phyloP scores from a whole-genome alignment of 164 flowering plant genomes.

The Protea cynaroides region DNA sequence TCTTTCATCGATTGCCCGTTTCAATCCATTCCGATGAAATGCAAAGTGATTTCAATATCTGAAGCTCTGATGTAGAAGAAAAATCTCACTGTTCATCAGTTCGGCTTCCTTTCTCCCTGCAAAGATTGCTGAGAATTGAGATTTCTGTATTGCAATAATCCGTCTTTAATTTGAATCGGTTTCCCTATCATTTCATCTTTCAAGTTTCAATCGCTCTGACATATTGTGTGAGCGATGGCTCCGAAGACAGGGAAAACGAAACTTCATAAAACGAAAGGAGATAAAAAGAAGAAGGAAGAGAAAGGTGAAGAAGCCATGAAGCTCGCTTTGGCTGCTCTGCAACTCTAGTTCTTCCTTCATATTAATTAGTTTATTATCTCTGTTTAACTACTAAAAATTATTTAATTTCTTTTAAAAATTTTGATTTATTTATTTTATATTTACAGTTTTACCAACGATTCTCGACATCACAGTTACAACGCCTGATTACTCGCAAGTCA shows the following conservation, averaged over 20 bases:
- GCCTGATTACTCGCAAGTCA: conserved; percentile 61
- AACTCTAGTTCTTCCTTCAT: not conserved
- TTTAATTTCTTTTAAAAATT: too few relatives aligned
- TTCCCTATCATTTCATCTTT: too few relatives aligned
- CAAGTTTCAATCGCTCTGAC: too few relatives aligned
- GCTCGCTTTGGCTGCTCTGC: not conserved
- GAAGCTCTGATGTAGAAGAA: too few relatives aligned
- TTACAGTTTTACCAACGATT: conserved; percentile 74
- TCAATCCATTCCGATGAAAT: not conserved
- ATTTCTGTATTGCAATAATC: too few relatives aligned
- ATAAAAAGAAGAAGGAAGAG: conserved; percentile 94
- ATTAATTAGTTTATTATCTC: not conserved
- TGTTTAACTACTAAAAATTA: too few relatives aligned
- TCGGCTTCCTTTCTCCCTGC: too few relatives aligned
- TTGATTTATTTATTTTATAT: too few relatives aligned
- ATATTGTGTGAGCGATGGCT: conserved; percentile 46
- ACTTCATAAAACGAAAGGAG: conserved; percentile 79
- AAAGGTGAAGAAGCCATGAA: conserved; percentile 39
- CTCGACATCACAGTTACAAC: conserved; percentile 65
- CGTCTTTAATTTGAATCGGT: not conserved
- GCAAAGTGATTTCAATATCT: too few relatives aligned
- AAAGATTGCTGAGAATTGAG: too few relatives aligned
- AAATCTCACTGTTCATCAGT: too few relatives aligned
- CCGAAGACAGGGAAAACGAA: conserved; percentile 77
- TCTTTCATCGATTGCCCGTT: too few relatives aligned